Base-by-base conservation (phyloP, 2,329 filamentous ascomycete genomes). In the Sarocladium strictum region DNA sequence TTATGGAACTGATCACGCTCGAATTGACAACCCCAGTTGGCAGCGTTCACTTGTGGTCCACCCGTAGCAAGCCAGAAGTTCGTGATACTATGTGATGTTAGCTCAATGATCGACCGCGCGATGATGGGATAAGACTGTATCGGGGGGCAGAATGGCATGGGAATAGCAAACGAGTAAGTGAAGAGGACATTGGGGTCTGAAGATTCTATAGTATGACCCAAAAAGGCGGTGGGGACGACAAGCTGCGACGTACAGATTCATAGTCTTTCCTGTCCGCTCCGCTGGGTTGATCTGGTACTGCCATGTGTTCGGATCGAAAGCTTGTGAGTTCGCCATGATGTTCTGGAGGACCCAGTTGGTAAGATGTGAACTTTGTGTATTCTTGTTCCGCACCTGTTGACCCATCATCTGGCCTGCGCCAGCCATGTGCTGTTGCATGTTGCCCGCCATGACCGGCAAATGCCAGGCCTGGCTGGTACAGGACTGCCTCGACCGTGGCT, bases 361-460 rank as follows among this genome's bases (percentile, higher is more conserved):
- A 21, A 72, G 59, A 57, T 71, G 68, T 40, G 58, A 60, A 29
- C 54, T 57, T 23, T 53, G 50, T 19, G 32, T 33, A 53, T 60
- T 61, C 41, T 63, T 62, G 49, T 65, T 64, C 57, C 69, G 67
- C 61, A 70, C 65, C 57, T 75, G 73, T 58, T 73, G 70, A 61
- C 71, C 70, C 66, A 76, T 70, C 67, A 76, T 74, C 56, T 71
- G 70, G 66, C 70, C 73, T 59, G 68, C 71, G 57, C 68, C 70
- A 64, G 69, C 73, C 77, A 83, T 81, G 63, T 80, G 79, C 50
- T 53, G 50, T 67, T 76, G 76, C 70, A 83, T 77, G 61, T 81
- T 82, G 65, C 76, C 79, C 72, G 80, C 79, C 80, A 84, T 83
- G 69, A 76, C 76, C 73, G 75, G 75, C 51, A 53, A 19, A 40